phyloP scores from a whole-genome alignment of 768 basidiomycete genomes.

The Russula compacta region DNA sequence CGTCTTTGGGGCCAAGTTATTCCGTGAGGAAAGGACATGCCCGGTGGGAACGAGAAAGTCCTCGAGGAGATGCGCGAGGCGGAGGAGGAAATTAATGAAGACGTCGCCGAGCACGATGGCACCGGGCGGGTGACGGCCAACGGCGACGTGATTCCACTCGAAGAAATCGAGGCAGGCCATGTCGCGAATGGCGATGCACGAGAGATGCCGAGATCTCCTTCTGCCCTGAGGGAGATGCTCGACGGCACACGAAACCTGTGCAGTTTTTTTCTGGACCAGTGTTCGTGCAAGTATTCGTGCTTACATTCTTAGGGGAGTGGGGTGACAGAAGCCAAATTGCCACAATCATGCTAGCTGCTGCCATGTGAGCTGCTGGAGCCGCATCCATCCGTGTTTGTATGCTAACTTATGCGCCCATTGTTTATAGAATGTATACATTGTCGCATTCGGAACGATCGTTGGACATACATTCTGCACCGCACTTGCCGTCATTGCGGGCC shows the following conservation, averaged over 20 bases:
- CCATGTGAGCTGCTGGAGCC: conserved; percentile 56
- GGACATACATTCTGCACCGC: conserved; percentile 85
- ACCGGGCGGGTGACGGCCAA: conserved; percentile 28
- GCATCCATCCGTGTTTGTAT: background rate
- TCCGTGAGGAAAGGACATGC: conserved; percentile 74
- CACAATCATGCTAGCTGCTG: conserved; percentile 90
- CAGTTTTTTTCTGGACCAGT: conserved; percentile 82
- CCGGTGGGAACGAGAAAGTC: conserved; percentile 68
- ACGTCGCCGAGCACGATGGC: conserved; percentile 47
- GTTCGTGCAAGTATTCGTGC: conserved; percentile 88
- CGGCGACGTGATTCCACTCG: conserved; percentile 50
- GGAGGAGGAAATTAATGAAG: conserved; percentile 89
- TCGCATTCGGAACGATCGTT: conserved; percentile 81
- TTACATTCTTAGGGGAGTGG: conserved; percentile 99
- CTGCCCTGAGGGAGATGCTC: conserved; percentile 24
- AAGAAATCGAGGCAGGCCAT: conserved; percentile 67
- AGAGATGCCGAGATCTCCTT: conserved; percentile 17
- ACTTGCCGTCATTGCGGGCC: conserved; percentile 87
- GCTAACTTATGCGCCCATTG: conserved; percentile 6
- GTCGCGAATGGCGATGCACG: conserved; percentile 13
- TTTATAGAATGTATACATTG: conserved; percentile 79
- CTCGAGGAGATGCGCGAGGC: conserved; percentile 93
- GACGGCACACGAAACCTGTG: conserved; percentile 79
- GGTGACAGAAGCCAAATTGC: conserved; percentile 96
- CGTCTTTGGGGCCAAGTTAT: conserved; percentile 85